Conservation (phyloP, 2,329 filamentous ascomycete genomes). For the Trichoderma simmonsii region DNA sequence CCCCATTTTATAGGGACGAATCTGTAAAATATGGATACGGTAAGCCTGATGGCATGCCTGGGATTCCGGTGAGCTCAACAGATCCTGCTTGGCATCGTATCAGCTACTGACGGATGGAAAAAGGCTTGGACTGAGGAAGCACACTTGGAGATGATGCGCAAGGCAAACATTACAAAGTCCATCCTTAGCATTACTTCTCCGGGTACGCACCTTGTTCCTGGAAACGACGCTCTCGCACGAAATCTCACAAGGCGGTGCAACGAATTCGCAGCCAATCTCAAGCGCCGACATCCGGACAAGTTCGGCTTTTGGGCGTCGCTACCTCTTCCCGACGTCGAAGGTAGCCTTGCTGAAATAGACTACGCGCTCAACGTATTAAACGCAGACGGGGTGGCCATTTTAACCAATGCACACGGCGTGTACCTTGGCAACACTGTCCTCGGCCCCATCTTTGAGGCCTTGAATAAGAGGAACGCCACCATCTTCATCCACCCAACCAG, state of each 20-base stretch:
- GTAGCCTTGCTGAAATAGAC: conserved; percentile 34
- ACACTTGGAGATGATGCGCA: conserved; percentile 50
- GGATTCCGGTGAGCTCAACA: conserved; percentile 33
- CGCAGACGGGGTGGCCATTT: conserved; percentile 40
- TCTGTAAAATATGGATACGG: conserved; percentile 39
- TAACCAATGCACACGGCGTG: conserved; percentile 38
- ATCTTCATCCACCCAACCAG: conserved; percentile 46
- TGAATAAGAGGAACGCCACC: conserved; percentile 37
- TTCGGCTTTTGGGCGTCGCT: conserved; percentile 41
- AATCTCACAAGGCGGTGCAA: conserved; percentile 28
- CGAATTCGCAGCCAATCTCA: conserved; percentile 30
- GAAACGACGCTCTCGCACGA: conserved; percentile 33
- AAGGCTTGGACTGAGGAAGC: conserved; percentile 42
- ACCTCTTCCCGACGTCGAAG: conserved; percentile 34
- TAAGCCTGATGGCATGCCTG: conserved; percentile 49
- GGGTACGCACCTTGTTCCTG: conserved; percentile 42
- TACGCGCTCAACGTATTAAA: conserved; percentile 29
- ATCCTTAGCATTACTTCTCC: conserved; percentile 55
- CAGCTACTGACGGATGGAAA: not conserved
- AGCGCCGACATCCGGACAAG: conserved; percentile 26
- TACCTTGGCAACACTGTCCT: conserved; percentile 43
- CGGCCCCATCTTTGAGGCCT: conserved; percentile 39
- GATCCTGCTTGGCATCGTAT: not conserved
- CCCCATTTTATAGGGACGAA: conserved; percentile 39
- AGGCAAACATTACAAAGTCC: conserved; percentile 46